phyloP scores from a whole-genome alignment of 805 yeast genomes.

The Sugiyamaella smithiae region DNA sequence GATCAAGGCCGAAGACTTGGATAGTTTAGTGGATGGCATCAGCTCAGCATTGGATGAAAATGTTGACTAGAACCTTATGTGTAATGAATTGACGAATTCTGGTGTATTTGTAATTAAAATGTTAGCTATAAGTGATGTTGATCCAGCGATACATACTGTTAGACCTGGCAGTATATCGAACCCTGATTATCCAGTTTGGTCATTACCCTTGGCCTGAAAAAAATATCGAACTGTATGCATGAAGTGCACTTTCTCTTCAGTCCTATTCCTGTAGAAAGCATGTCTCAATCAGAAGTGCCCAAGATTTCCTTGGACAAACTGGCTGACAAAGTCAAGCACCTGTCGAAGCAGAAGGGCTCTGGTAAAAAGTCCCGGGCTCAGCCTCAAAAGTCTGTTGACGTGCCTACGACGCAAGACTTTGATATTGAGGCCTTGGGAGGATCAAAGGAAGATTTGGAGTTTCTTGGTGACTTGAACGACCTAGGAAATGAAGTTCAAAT shows the following conservation, averaged over 20 bases:
- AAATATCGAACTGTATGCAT: not conserved
- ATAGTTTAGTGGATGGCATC: constrained; percentile 78
- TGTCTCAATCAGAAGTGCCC: constrained; percentile 9
- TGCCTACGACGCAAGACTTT: not conserved
- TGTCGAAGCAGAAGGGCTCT: constrained; percentile 9
- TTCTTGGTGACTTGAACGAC: constrained; percentile 53
- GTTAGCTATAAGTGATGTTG: too few species aligned
- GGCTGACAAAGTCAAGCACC: constrained; percentile 19
- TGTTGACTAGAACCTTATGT: not conserved
- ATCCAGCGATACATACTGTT: not conserved
- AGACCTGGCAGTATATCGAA: not conserved
- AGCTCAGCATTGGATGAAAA: constrained; percentile 41
- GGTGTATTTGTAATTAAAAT: too few species aligned
- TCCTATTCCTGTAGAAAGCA: not conserved
- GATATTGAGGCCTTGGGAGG: constrained; percentile 59
- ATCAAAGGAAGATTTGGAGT: constrained; percentile 70
- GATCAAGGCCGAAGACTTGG: constrained; percentile 72
- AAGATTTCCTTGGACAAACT: constrained; percentile 16
- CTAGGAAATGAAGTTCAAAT: constrained; percentile 33
- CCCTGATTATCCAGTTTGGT: not conserved
- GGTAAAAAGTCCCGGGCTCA: constrained; percentile 25
- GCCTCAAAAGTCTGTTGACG: constrained; percentile 17
- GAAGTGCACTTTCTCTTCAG: not conserved
- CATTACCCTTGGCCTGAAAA: constrained; percentile 11
- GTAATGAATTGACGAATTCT: not conserved